phyloP scores from a whole-genome alignment of 2,329 filamentous ascomycete species.

The Cordyceps militaris region DNA sequence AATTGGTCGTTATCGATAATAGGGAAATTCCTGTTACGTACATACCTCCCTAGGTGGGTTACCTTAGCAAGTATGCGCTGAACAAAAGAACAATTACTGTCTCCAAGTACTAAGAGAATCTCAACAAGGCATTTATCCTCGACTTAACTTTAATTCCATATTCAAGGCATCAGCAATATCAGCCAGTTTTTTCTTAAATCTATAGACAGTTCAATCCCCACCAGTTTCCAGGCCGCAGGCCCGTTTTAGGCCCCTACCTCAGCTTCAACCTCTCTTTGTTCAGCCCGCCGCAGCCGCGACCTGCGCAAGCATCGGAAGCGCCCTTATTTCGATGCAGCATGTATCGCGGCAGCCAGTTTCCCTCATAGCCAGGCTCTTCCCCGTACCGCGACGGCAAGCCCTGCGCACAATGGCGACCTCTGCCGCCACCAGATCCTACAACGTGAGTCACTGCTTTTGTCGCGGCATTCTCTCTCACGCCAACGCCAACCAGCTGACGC shows the following conservation, averaged over 20 bases:
- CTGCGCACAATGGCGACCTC: slow-evolving; percentile 8
- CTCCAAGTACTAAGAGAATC: too few relatives aligned
- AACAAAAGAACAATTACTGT: too few relatives aligned
- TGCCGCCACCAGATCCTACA: slow-evolving; percentile 28
- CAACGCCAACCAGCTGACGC: neutral
- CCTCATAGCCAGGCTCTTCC: slow-evolving; percentile 17
- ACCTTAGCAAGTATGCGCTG: too few relatives aligned
- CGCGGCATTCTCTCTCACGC: neutral
- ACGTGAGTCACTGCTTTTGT: slow-evolving; percentile 20
- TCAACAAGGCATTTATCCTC: too few relatives aligned
- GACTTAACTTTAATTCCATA: too few relatives aligned
- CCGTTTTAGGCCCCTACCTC: neutral
- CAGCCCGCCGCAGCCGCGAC: neutral
- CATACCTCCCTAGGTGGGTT: too few relatives aligned
- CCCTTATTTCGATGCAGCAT: slow-evolving; percentile 26
- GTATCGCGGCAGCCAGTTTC: slow-evolving; percentile 22
- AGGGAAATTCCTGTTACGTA: too few relatives aligned
- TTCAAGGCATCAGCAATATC: too few relatives aligned
- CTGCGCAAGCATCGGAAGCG: neutral
- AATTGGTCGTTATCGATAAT: too few relatives aligned
- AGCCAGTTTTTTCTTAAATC: neutral
- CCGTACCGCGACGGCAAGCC: neutral
- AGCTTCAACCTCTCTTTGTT: neutral
- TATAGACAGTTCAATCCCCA: neutral
- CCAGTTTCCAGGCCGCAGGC: too few relatives aligned